Percentiles rank a stretch among this genome's conserved stretches.
phyloP scores from a whole-genome alignment of 139 green algal species.

The Ettlia oleoabundans region DNA sequence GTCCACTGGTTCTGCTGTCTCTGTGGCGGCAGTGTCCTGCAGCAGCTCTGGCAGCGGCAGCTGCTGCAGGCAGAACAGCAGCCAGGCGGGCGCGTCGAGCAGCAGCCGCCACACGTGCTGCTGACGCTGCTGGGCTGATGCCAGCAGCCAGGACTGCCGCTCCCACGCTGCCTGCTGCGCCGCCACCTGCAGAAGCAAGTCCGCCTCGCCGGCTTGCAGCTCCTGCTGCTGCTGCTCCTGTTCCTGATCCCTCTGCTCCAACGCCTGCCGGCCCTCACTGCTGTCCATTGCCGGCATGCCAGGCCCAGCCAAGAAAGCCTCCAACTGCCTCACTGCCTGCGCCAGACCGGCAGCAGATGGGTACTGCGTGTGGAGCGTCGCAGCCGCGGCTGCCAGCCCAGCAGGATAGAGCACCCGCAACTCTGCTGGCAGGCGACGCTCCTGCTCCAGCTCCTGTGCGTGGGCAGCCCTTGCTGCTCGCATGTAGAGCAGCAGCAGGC shows the following conservation, averaged over 20 bases:
- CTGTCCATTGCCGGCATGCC: no score
- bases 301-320: background rate
- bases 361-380: background rate
- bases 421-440: background rate
- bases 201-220: background rate
- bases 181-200: background rate
- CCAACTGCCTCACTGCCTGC: background rate
- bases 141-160: no score
- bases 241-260: no score
- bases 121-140: background rate
- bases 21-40: no score
- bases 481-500: slow-evolving; percentile 26
- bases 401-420: slow-evolving; percentile 17
- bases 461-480: background rate
- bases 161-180: no score
- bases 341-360: background rate
- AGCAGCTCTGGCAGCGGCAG: slow-evolving; percentile 8
- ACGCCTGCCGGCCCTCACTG: no score
- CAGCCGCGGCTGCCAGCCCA: background rate
- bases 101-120: slow-evolving; percentile 12
- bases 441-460: background rate
- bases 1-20: no score
- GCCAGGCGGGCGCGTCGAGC: slow-evolving; percentile 14
- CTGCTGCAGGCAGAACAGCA: slow-evolving; percentile 7
- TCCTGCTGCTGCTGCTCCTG: background rate